These are phyloP conservation scores for Termitomyces sp. DNA, from an alignment of 768 basidiomycete species.

Conservation along the genomic window DNA sequence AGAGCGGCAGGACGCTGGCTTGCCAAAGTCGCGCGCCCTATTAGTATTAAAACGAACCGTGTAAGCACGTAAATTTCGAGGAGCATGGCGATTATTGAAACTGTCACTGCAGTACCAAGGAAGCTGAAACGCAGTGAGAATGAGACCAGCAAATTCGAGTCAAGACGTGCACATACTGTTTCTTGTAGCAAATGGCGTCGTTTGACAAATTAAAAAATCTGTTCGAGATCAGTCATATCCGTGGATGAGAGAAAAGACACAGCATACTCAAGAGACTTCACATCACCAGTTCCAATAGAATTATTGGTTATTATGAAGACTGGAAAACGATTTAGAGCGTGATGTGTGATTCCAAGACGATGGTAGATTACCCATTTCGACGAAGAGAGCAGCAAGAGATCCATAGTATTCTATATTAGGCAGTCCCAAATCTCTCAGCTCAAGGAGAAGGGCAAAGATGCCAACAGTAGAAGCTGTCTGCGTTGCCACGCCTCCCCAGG, in stretches of 20 bases:
- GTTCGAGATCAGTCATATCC: background rate
- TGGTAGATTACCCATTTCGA: constrained; percentile 5
- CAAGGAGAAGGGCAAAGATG: constrained; percentile 6
- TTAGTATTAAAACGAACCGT: constrained; percentile 2
- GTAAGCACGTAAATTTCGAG: constrained; percentile 6
- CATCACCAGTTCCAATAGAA: constrained; percentile 7
- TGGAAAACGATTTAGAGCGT: background rate
- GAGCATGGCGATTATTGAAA: constrained; percentile 4
- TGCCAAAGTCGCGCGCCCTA: background rate
- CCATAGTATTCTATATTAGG: constrained; percentile 5
- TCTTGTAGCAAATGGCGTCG: constrained; percentile 8
- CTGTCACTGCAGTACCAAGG: constrained; percentile 10
- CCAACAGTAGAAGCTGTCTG: constrained; percentile 11
- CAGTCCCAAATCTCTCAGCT: constrained; percentile 9
- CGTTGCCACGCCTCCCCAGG: constrained; percentile 14
- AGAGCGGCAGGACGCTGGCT: background rate
- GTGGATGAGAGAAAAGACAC: background rate
- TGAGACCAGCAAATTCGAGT: background rate
- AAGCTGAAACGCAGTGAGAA: background rate
- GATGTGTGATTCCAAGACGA: background rate
- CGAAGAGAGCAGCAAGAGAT: constrained; percentile 1
- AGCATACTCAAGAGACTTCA: background rate
- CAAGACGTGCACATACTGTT: constrained; percentile 6
- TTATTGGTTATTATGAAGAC: constrained; percentile 12
- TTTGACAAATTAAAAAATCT: background rate